phyloP scores from a whole-genome alignment of 768 basidiomycete genomes.

The Boletus reticuloceps region DNA sequence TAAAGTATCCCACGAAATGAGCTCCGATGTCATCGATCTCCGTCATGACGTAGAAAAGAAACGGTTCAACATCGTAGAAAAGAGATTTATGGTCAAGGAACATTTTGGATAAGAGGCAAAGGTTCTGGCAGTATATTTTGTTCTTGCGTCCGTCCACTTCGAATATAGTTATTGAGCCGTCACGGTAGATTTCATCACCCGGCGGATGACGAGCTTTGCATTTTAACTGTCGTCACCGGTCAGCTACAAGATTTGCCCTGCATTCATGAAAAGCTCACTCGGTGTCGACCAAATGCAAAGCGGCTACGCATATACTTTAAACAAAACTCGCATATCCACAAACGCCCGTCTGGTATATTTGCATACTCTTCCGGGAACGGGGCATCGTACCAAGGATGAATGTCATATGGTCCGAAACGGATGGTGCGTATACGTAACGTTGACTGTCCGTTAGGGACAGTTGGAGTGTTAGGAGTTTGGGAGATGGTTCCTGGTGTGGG shows the following conservation, averaged over 20 bases:
- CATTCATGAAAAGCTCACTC: constrained; percentile 48
- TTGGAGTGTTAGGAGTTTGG: constrained; percentile 30
- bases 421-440: constrained; percentile 79
- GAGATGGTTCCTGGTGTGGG: constrained; percentile 35
- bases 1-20: constrained; percentile 96
- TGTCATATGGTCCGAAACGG: constrained; percentile 87
- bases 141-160: constrained; percentile 98
- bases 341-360: constrained; percentile 81
- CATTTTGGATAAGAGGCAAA: constrained; percentile 97
- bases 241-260: constrained; percentile 3
- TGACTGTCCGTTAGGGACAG: constrained; percentile 18
- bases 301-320: constrained; percentile 96
- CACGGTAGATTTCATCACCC: constrained; percentile 97
- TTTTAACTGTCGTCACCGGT: constrained; percentile 64
- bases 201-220: constrained; percentile 95
- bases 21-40: constrained; percentile 87
- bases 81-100: constrained; percentile 98
- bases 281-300: constrained; percentile 83
- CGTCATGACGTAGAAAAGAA: constrained; percentile 97
- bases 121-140: constrained; percentile 99
- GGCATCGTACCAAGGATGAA: constrained; percentile 98
- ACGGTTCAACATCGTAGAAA: constrained; percentile 99
- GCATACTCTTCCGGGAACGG: constrained; percentile 98
- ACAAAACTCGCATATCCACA: constrained; percentile 99
- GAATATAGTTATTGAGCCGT: constrained; percentile 84